phyloP scores from a whole-genome alignment of 768 basidiomycete genomes.

The Leccinellum rugosiceps region DNA sequence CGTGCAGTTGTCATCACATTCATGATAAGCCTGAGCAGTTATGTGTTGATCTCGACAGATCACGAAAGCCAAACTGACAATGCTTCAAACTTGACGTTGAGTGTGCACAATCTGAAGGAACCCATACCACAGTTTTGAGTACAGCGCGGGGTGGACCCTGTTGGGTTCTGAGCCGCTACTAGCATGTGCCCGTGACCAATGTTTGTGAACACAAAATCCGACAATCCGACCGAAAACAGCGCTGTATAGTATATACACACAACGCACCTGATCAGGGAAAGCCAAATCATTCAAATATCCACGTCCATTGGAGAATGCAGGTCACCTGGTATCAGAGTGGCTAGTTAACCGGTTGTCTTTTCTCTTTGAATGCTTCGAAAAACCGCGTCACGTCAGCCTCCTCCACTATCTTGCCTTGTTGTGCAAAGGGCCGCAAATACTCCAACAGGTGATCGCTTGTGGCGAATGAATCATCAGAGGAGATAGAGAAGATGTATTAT shows the following conservation, averaged over 20 bases:
- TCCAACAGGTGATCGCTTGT: conserved; percentile 65
- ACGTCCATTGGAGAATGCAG: neutral
- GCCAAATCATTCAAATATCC: neutral
- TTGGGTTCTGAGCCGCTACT: too few relatives aligned
- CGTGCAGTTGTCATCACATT: too few relatives aligned
- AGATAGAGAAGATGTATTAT: neutral
- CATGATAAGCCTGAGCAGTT: too few relatives aligned
- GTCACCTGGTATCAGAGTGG: neutral
- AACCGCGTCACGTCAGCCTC: conserved; percentile 69
- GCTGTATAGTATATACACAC: neutral
- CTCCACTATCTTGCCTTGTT: conserved; percentile 69
- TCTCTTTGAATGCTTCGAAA: conserved; percentile 53
- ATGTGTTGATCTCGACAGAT: too few relatives aligned
- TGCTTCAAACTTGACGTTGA: too few relatives aligned
- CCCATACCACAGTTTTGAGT: too few relatives aligned
- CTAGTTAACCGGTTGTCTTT: conserved; percentile 8
- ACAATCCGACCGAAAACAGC: neutral
- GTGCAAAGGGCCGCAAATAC: conserved; percentile 77
- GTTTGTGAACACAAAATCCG: too few relatives aligned
- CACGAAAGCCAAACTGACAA: too few relatives aligned
- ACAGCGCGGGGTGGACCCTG: too few relatives aligned
- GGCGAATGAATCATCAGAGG: conserved; percentile 1
- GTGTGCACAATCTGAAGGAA: too few relatives aligned
- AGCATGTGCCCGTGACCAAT: too few relatives aligned
- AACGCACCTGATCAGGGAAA: neutral